Base-by-base conservation (phyloP, 305 asterid species). In the Euphrasia arctica region DNA sequence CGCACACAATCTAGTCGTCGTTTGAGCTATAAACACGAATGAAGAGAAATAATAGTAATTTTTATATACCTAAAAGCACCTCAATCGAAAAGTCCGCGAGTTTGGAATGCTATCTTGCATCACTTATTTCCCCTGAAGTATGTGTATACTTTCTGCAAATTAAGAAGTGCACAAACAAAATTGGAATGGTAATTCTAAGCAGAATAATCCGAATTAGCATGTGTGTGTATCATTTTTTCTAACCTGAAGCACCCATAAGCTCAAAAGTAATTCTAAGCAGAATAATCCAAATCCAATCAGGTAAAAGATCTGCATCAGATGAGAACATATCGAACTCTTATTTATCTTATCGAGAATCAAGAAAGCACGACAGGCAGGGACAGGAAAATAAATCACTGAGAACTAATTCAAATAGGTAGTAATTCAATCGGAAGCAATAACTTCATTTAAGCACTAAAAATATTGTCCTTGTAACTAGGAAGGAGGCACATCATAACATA, bases 231-330 rank as follows among this genome's bases (percentile, higher is more conserved):
- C 56, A 18, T 65, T 56, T 65, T 56, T 29, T 58, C 94, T 81
- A 54, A 93, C 99, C 99, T 93, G 99, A 73, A 93, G 83, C 29
- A 93, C 97, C 95, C 94, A 85, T 77, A 93, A 73, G 85, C 99
- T 93, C 66, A 93, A 82, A 68, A 93, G 75, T 63, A 80, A 68
- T 68, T 93, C 99, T 70, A 93, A 75, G 85, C 96, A 88, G 79
- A 93, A 93, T 64, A 93, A 65, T 34, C 69, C 97, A 63, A 93
- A 93, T 50, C 97, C 97, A 67, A 93, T 75, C 80, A 90, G 77
- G 80, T 90, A 93, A 76, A 93, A 88, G 66, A 93, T 86, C 99
- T 93, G 96, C n/a, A 10, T 43, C 49, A 43, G 6, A 43, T 11
- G 12, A 42, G 48, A 42, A 2, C 11, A 42, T 42, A 42, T 42